Conservation (phyloP, 1,139 yeast species). For the Lodderomyces jiufengensis region DNA sequence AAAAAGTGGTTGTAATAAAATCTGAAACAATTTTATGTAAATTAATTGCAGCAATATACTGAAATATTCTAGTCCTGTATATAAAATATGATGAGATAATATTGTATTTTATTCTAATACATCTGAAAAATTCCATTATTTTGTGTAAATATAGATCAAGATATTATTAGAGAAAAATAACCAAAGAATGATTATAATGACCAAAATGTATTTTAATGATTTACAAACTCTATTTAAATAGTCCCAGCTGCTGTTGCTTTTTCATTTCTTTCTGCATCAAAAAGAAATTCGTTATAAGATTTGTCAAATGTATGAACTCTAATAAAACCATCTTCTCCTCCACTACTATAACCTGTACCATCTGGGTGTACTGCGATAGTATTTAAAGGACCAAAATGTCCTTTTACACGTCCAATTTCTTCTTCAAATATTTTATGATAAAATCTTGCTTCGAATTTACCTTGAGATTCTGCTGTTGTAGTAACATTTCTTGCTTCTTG, state of each 20-base stretch:
- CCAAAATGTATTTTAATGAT: no score
- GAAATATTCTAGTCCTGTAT: no score
- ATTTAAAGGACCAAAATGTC: conserved; percentile 98
- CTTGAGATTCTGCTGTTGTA: conserved; percentile 89
- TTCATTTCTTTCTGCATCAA: conserved; percentile 86
- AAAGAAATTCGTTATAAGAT: conserved; percentile 86
- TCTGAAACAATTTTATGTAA: not conserved
- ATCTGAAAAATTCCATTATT: no score
- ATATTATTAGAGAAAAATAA: no score
- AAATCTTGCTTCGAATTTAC: conserved; percentile 95
- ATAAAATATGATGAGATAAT: no score
- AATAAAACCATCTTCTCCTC: conserved; percentile 97
- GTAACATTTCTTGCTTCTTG: conserved; percentile 99
- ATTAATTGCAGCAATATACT: no score
- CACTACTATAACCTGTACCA: conserved; percentile 90
- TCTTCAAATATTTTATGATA: conserved; percentile 93
- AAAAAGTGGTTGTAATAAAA: not conserved
- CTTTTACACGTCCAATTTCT: conserved; percentile 95
- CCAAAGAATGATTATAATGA: no score
- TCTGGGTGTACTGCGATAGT: conserved; percentile 92
- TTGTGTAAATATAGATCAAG: no score
- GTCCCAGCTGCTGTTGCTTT: conserved; percentile 39
- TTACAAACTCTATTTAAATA: conserved; percentile 6
- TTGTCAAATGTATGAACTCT: conserved; percentile 94
- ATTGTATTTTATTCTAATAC: no score